Evolutionary conservation across 1,284 basidiomycete genomes (phyloP), one percentile per base, ranked within the genome.

Genomic region (Chondrostereum purpureum): DNA sequence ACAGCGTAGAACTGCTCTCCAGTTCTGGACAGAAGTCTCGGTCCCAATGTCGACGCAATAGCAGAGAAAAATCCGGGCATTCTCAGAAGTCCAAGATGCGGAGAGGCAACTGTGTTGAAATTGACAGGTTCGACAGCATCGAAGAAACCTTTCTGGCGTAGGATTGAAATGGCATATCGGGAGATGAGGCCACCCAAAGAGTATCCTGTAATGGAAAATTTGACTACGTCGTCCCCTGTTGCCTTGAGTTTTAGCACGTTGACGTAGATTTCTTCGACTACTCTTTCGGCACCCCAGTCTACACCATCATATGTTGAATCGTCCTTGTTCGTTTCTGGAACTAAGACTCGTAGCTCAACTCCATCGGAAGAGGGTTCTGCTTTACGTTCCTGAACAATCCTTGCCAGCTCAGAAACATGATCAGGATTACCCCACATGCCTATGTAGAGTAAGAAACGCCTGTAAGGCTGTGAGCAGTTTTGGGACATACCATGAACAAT

Each of bases 21-120:
- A 0, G 92, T 90, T 39, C 92, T 70, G 3, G 87, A 88, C n/a
- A 95, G 67, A 12, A 93, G 61, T 40, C 72, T 77, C 0, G 88
- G 80, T 0, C 88, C 92, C 4, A 94, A 60, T 43, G 64, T 75
- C 2, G 71, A 63, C n/a, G 77, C 61, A 0, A 83, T 46, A 0
- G 69, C 66, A 0, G 85, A 88, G 35, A 87, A 61, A 24, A 85
- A 64, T 1, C 83, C 77, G 22, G 72, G 69, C 50, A 80, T 80
- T 57, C 67, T 64, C 5, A 75, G 73, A 5, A 77, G 71, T 36
- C 89, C 90, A 16, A 92, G 69, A 53, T 90, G 83, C 1, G 91
- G 90, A 0, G 91, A 90, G 2, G 90, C 88, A 44, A 93, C 68
- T 0, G 90, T 90, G 43, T 79, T 79, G 60, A 93, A 91, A 58